Evolutionary conservation across 257 asterid species (phyloP), one percentile per base, ranked within the genome.

Genomic region (Forsythia suspensa): DNA sequence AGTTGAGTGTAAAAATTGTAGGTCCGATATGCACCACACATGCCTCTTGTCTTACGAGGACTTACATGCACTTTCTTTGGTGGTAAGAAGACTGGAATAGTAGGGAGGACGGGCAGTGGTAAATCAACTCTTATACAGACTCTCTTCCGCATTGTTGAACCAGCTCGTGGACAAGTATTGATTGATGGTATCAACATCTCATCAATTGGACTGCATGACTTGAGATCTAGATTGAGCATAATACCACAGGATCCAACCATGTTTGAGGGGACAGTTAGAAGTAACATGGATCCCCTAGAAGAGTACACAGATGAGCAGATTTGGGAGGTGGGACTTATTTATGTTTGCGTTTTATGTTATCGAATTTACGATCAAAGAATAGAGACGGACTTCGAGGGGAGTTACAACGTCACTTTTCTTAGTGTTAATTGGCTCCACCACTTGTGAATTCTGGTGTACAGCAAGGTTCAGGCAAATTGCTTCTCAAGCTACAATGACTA

Each of bases 21-120:
- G 97, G 94, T 94, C 36, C 93, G 94, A 77, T 95, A 95, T 80
- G 97, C 91, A 57, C 93, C 95, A 16, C 99, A 95, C 82, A 72
- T 93, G 94, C 99, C 99, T 0, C 88, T 89, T n/a, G 99, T 95
- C 80, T 77, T 95, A 68, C 80, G 92, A 65, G 97, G 97, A 76
- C 88, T 95, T 55, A 87, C 97, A 20, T 81, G 84, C 77, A 81
- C 80, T 15, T 81, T 81, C 68, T 40, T 40, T 37, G 84, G 80
- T 37, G 74, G 84, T 42, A 81, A 81, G 74, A 81, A 65, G 59
- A 70, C 75, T 7, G 84, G 84, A 1, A 57, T 81, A 5, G 84
- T 81, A 7, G 84, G 80, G 57, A 81, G 84, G 80, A 81, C 84
- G 11, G 84, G 84, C 42, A 81, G 84, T 24, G 84, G 84, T 11